Evolutionary conservation across 1,284 basidiomycete species (phyloP), one percentile per base, ranked within the genome.

Genomic region (Sanghuangporus baumii): DNA sequence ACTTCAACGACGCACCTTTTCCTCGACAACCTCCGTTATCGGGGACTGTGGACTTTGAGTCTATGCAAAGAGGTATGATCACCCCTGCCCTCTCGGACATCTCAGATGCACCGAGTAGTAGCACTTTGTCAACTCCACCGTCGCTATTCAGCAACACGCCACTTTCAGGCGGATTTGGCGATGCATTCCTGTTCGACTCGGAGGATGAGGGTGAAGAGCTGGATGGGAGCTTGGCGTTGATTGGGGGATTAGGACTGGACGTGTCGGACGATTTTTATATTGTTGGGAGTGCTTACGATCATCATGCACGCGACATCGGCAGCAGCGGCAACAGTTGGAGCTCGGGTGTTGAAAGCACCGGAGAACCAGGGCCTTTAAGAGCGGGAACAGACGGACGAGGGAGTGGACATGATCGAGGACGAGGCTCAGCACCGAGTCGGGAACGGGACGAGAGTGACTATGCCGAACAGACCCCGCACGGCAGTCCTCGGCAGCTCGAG

Each of bases 61-160:
- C 63, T 16, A 34, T 60, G 12, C 58, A 52, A 46, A 9, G 56
- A 14, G 63, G 58, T 41, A 40, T 60, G 26, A 43, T 64, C n/a
- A 60, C 63, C 12, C 63, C 63, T 55, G 63, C 63, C 6, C 46
- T 60, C 31, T 60, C 63, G 6, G 63, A 60, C 26, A 54, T 47
- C 20, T 64, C 34, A 14, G 47, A 8, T 20, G 41, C n/a, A 6
- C 47, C 57, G 12, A 20, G 57, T 34, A 41, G 47, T 36, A 47
- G 16, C 43, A 18, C 23, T n/a, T 43, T 43, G 41, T n/a, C 23
- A 2, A 16, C 7, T 14, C 7, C 43, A n/a, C 43, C 43, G 16
- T 46, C 43, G 43, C 5, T 31, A 51, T 31, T 56, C 34, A 20
- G 43, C n/a, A 40, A 61, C 23, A 61, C 61, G 16, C 61, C 61